Evolutionary conservation across 176 grass and related monocot species (phyloP).

Genomic region (Oryza nivara): DNA sequence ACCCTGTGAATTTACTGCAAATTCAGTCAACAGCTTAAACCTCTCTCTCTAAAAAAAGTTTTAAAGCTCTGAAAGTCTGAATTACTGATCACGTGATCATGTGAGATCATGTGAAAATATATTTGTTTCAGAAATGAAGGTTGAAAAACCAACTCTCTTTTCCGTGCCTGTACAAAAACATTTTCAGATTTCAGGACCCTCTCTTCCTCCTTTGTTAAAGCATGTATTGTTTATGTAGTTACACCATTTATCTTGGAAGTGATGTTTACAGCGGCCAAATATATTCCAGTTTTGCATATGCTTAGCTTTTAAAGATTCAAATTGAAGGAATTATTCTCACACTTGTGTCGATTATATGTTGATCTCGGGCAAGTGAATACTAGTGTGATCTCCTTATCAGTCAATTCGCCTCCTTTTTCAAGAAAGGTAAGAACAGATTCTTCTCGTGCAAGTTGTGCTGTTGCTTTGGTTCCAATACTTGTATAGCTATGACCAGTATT

Average conservation of each 20-base stretch:
- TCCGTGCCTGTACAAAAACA: background rate
- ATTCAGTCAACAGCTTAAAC: background rate
- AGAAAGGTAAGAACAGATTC: constrained; percentile 8
- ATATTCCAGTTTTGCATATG: background rate
- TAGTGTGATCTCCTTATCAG: background rate
- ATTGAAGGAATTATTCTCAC: constrained; percentile 27
- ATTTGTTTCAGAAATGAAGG: background rate
- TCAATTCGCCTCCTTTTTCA: background rate
- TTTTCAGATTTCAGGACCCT: background rate
- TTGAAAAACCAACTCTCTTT: background rate
- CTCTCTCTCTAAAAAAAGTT: background rate
- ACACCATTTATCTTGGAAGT: background rate
- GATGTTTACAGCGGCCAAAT: background rate
- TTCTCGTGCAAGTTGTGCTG: background rate
- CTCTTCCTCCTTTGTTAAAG: background rate
- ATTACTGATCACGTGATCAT: background rate
- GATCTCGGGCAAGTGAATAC: background rate
- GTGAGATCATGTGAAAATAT: background rate
- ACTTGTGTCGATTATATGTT: constrained; percentile 1
- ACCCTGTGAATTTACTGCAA: too few relatives aligned
- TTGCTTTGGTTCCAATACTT: background rate
- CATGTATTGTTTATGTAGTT: background rate
- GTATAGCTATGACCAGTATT: background rate
- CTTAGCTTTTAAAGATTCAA: background rate
- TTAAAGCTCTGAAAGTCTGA: background rate